A percentile compares a stretch with the other conserved stretches of the same genome.
These are phyloP conservation scores for Backusella australiensis DNA, from an alignment of 192 early-diverging fungal species.

Conservation along the genomic window DNA sequence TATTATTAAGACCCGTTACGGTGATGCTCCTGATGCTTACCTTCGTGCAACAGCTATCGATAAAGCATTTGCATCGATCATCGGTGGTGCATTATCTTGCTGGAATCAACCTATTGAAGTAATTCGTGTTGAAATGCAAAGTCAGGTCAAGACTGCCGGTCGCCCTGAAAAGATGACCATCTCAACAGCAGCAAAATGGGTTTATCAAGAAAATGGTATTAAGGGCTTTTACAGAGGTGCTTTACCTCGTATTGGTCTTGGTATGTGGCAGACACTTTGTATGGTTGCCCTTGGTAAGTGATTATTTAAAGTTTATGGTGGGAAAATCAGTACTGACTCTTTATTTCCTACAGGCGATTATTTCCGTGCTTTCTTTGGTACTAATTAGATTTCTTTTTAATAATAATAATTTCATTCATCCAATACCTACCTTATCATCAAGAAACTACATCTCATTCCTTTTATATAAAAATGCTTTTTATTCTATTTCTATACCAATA, in stretches of 20 bases:
- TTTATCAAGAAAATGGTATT: constrained; percentile 89
- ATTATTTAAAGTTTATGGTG: not conserved
- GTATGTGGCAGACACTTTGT: constrained; percentile 85
- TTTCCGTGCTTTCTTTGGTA: constrained; percentile 22
- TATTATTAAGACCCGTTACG: constrained; percentile 58
- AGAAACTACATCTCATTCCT: constrained; percentile 8
- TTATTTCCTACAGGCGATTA: constrained; percentile 12
- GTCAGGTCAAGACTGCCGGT: constrained; percentile 81
- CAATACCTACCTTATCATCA: constrained; percentile 5
- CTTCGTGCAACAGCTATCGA: constrained; percentile 50
- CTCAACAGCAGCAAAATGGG: constrained; percentile 76
- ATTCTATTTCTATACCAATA: not conserved
- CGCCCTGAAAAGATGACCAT: constrained; percentile 95
- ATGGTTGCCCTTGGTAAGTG: constrained; percentile 77
- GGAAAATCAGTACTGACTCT: not conserved
- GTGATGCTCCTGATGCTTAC: constrained; percentile 36
- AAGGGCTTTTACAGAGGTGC: constrained; percentile 92
- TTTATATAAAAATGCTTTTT: constrained; percentile 5
- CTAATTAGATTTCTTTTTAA: constrained; percentile 17
- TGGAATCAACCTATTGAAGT: constrained; percentile 99
- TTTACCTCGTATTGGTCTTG: constrained; percentile 75
- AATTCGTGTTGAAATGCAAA: constrained; percentile 99
- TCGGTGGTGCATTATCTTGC: constrained; percentile 90
- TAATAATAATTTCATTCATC: constrained; percentile 5
- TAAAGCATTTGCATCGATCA: constrained; percentile 72